Evolutionary conservation across 225 moss, liverwort and hornwort genomes (phyloP), one percentile per base, ranked within the genome.

Genomic region (Neckera pumila): DNA sequence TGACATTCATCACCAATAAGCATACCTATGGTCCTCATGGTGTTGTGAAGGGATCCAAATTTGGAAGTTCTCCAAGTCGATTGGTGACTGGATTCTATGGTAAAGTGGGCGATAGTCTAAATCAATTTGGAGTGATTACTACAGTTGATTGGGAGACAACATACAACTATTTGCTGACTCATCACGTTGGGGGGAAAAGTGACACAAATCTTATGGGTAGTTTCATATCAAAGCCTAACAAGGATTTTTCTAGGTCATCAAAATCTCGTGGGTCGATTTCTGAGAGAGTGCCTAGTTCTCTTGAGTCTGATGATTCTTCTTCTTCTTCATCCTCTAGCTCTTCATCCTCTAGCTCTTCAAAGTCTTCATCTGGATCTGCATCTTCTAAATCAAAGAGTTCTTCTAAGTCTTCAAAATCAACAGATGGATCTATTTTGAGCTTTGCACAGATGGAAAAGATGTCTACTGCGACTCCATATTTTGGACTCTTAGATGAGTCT

Each of bases 181-280:
- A 8, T 4, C 4, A 4, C 10, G 0, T 22, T 5, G 8, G 2
- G 0, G 13, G 76, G 2, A 3, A 3, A 2, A 8, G 12, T 34
- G 8, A 2, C 0, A 0, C 1, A 3, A 1, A 1, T 0, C 0
- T 2, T 1, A 1, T 0, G 0, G 1, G 0, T 0, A 11, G 7
- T 47, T 12, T 2, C 0, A 1, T 3, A 0, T 3, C 0, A 0
- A 19, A 2, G 1, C 6, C 1, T 0, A 2, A 6, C 1, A 28
- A 18, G 0, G 11, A 17, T 17, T 1, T 0, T 17, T 3, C 2
- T 11, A 0, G 43, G 5, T 0, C 13, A 34, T 34, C 22, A 2
- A 34, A 21, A 2, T 34, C 34, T 34, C 1, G 0, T 0, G 56
- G n/a, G 1, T 59, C 42, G 5, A 0, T 3, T 6, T 23, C 57